Evolutionary conservation across 164 flowering plant genomes (phyloP).

Genomic region (Chloranthus sessilifolius): DNA sequence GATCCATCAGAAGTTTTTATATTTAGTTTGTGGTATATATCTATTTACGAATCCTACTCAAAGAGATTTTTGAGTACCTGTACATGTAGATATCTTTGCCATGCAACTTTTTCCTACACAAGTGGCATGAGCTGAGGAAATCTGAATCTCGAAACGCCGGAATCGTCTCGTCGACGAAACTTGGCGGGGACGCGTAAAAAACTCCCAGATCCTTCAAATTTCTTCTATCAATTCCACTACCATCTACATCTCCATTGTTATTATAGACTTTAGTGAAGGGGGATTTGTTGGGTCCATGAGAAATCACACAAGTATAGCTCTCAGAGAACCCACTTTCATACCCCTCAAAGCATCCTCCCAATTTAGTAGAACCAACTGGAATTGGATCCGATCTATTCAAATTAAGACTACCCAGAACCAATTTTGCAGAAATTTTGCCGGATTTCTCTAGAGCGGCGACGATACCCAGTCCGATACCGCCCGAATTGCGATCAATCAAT

Average conservation of each 20-base stretch:
- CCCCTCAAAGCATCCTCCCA: neutral
- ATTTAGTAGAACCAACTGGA: conserved; percentile 23
- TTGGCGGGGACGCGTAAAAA: conserved; percentile 24
- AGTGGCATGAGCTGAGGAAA: conserved; percentile 55
- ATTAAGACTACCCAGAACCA: conserved; percentile 20
- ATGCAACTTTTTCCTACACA: conserved; percentile 55
- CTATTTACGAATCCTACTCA: no score
- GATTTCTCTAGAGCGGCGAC: conserved; percentile 46
- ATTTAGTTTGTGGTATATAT: no score
- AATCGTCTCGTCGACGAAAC: neutral
- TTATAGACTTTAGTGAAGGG: conserved; percentile 29
- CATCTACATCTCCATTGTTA: no score
- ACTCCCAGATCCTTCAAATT: conserved; percentile 11
- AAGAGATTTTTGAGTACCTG: no score
- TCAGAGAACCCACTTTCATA: conserved; percentile 27
- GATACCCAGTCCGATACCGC: conserved; percentile 39
- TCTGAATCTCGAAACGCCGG: conserved; percentile 28
- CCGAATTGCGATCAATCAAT: conserved; percentile 19
- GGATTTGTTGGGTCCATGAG: conserved; percentile 32
- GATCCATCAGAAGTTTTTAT: no score
- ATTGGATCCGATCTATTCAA: conserved; percentile 32
- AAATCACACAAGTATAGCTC: conserved; percentile 40
- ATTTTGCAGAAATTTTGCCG: conserved; percentile 19
- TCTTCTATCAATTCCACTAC: no score
- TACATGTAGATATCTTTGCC: conserved; percentile 82